These are phyloP conservation scores for Pseudisothecium myosuroides DNA, from an alignment of 225 moss, liverwort and hornwort genomes.

Conservation along the genomic window DNA sequence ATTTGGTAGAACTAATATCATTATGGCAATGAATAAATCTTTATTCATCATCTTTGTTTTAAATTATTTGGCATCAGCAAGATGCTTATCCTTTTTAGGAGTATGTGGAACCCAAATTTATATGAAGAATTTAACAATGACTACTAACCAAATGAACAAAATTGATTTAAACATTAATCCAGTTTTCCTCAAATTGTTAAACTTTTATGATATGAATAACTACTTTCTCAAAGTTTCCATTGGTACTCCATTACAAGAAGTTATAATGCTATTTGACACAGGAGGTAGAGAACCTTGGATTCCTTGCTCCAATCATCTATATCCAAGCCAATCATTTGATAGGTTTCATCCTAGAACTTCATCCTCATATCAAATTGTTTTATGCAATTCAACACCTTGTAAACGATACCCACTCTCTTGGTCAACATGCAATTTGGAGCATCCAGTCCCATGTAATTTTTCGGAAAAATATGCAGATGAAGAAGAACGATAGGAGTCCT, in stretches of 20 bases:
- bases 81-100: background rate
- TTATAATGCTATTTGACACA: rapidly evolving
- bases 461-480: rapidly evolving
- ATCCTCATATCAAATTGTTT: background rate
- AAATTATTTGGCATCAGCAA: background rate
- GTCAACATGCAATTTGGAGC: background rate
- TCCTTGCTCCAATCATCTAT: background rate
- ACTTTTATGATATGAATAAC: background rate
- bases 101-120: background rate
- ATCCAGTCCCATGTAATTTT: background rate
- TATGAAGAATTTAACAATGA: background rate
- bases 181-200: background rate
- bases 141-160: background rate
- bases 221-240: background rate
- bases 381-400: background rate
- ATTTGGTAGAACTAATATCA: background rate
- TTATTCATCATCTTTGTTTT: background rate
- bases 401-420: background rate
- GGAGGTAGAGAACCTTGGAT: background rate
- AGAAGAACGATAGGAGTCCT: rapidly evolving
- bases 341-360: background rate
- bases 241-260: background rate
- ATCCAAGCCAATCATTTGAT: background rate
- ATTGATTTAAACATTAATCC: background rate
- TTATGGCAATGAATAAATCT: background rate